Conservation (phyloP, 441 rosid species). For the Biscutella laevigata region DNA sequence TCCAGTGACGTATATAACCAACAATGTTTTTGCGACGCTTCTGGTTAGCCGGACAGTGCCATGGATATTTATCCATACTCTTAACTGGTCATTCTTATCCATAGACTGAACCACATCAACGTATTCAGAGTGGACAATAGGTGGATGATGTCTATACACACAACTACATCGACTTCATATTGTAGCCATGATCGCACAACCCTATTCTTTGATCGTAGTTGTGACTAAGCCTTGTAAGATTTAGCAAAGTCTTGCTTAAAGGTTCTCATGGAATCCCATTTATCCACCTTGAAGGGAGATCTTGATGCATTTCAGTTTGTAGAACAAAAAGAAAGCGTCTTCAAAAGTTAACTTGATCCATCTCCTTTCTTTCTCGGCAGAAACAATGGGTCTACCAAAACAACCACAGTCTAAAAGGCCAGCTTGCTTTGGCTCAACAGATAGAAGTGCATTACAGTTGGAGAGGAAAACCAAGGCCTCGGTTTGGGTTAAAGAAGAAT, state of each 20-base stretch:
- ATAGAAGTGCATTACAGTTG: constrained; percentile 35
- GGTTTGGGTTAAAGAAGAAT: constrained; percentile 31
- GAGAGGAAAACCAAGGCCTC: constrained; percentile 33
- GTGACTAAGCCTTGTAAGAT: constrained; percentile 49
- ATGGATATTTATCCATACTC: constrained; percentile 53
- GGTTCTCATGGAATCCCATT: constrained; percentile 37
- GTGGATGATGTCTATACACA: constrained; percentile 53
- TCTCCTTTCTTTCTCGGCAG: constrained; percentile 40
- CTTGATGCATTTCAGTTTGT: constrained; percentile 45
- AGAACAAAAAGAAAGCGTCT: constrained; percentile 54
- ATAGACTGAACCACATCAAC: constrained; percentile 40
- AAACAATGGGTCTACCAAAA: constrained; percentile 39
- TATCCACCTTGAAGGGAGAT: constrained; percentile 26
- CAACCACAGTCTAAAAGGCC: constrained; percentile 43
- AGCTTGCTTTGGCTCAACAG: constrained; percentile 31
- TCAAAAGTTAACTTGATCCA: constrained; percentile 54
- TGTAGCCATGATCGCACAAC: constrained; percentile 50
- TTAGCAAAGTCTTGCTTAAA: constrained; percentile 28
- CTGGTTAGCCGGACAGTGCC: constrained; percentile 42
- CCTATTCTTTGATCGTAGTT: constrained; percentile 49
- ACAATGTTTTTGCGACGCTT: constrained; percentile 47
- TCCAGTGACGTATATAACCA: constrained; percentile 32
- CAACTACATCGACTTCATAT: constrained; percentile 61
- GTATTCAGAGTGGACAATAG: constrained; percentile 64
- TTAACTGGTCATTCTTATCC: constrained; percentile 34